phyloP scores from a whole-genome alignment of 192 early-diverging fungal genomes.

The Gonapodya prolifera region DNA sequence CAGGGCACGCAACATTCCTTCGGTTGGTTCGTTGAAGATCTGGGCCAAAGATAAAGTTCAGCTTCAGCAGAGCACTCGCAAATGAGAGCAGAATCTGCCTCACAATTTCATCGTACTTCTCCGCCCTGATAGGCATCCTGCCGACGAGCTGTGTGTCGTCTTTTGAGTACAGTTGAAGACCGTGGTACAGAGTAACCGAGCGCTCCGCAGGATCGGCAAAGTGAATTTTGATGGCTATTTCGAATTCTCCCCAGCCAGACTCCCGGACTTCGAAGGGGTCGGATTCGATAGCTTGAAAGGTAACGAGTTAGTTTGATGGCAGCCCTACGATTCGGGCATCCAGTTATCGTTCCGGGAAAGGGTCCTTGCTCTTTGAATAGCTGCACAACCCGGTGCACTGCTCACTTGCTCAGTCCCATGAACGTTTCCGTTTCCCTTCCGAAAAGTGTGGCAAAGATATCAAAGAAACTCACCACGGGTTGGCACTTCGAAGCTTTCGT shows the following conservation, averaged over 20 bases:
- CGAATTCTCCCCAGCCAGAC: conserved; percentile 99
- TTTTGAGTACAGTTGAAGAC: conserved; percentile 82
- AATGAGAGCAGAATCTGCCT: neutral
- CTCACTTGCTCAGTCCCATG: no score
- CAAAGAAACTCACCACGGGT: conserved; percentile 42
- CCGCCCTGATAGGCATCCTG: conserved; percentile 55
- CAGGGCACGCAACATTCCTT: conserved; percentile 33
- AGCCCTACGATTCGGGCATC: neutral
- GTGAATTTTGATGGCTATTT: conserved; percentile 84
- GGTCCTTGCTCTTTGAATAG: neutral
- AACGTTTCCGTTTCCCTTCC: no score
- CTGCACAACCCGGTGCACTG: neutral
- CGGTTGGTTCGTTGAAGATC: conserved; percentile 75
- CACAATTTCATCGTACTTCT: conserved; percentile 74
- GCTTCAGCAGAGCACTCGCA: conserved; percentile 1
- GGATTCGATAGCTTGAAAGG: conserved; percentile 52
- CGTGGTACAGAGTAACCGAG: conserved; percentile 71
- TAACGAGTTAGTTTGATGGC: neutral
- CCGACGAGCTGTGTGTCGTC: conserved; percentile 49
- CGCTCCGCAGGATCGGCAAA: conserved; percentile 67
- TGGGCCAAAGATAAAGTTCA: conserved; percentile 13
- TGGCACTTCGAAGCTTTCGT: conserved; percentile 80
- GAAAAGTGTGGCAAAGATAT: no score
- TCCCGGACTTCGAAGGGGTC: conserved; percentile 84
- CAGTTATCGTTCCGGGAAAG: neutral